These are phyloP conservation scores for Debaryomyces robertsiae DNA, from an alignment of 1,139 yeast species.

Conservation along the genomic window DNA sequence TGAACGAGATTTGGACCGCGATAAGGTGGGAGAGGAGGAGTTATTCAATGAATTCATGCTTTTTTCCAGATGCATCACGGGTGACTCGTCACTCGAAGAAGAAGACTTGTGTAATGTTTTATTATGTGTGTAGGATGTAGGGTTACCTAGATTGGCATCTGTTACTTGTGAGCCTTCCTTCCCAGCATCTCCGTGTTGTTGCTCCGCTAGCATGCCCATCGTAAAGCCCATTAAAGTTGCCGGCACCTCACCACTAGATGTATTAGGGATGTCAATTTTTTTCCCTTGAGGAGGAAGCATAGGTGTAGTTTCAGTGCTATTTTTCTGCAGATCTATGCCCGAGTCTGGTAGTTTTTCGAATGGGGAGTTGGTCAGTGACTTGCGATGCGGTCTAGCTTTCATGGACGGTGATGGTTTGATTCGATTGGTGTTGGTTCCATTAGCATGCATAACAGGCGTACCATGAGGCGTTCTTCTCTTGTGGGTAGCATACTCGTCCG, in stretches of 20 bases:
- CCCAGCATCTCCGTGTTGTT: slow-evolving; percentile 19
- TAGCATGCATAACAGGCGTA: slow-evolving; percentile 45
- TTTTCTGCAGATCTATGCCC: slow-evolving; percentile 22
- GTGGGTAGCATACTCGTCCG: slow-evolving; percentile 25
- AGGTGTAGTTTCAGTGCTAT: slow-evolving; percentile 28
- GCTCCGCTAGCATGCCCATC: slow-evolving; percentile 50
- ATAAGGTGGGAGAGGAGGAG: not conserved
- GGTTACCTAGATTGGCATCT: slow-evolving; percentile 11
- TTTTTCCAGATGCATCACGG: slow-evolving; percentile 13
- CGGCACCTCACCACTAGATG: slow-evolving; percentile 18
- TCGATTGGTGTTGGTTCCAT: slow-evolving; percentile 16
- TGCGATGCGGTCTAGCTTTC: slow-evolving; percentile 17
- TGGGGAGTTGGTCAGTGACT: slow-evolving; percentile 16
- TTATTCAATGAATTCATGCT: slow-evolving; percentile 3
- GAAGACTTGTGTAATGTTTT: slow-evolving; percentile 17
- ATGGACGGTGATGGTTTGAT: slow-evolving; percentile 26
- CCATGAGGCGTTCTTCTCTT: slow-evolving; percentile 52
- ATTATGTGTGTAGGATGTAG: slow-evolving; percentile 13
- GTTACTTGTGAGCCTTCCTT: not conserved
- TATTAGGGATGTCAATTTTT: slow-evolving; percentile 22
- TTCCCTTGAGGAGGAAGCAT: slow-evolving; percentile 45
- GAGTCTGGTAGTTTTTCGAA: slow-evolving; percentile 45
- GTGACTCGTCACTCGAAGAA: slow-evolving; percentile 23
- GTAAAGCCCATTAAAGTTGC: slow-evolving; percentile 49
- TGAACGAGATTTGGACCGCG: slow-evolving; percentile 9